phyloP scores from a whole-genome alignment of 108 stramenopile genomes.

The Nannochloropsis gaditana region DNA sequence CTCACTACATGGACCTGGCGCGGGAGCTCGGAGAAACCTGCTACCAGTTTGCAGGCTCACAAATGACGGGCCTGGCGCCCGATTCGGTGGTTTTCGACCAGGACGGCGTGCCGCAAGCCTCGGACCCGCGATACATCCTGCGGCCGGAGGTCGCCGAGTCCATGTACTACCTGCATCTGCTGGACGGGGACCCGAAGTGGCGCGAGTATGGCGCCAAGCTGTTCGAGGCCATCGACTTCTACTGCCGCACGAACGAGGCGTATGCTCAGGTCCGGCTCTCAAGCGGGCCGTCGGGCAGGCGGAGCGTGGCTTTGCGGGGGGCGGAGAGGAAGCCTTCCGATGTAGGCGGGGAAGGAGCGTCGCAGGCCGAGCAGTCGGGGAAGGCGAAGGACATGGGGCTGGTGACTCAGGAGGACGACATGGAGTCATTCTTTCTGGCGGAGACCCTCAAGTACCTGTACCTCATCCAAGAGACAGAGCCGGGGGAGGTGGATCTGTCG shows the following conservation, averaged over 20 bases:
- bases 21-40: conserved; percentile 88
- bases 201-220: conserved; percentile 96
- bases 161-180: conserved; percentile 56
- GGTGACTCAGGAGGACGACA: conserved; percentile 58
- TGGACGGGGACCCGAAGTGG: conserved; percentile 87
- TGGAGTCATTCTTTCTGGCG: conserved; percentile 93
- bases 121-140: conserved; percentile 73
- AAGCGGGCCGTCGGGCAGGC: conserved; percentile 31
- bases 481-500: conserved; percentile 32
- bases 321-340: not conserved
- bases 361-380: conserved; percentile 28
- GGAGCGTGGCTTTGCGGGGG: not conserved
- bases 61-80: conserved; percentile 76
- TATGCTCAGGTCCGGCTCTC: conserved; percentile 75
- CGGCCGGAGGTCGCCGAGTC: conserved; percentile 83
- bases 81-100: conserved; percentile 65
- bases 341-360: not conserved
- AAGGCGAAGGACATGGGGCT: conserved; percentile 14
- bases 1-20: conserved; percentile 62
- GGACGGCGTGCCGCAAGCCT: conserved; percentile 62
- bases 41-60: conserved; percentile 80
- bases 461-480: conserved; percentile 84
- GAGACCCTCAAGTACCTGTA: conserved; percentile 94
- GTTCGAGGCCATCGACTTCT: conserved; percentile 79
- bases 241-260: conserved; percentile 67